Percentiles rank a stretch among this genome's conserved stretches.
These are phyloP conservation scores for Penicillium turbatum DNA, from an alignment of 495 filamentous ascomycete species.

Conservation along the genomic window DNA sequence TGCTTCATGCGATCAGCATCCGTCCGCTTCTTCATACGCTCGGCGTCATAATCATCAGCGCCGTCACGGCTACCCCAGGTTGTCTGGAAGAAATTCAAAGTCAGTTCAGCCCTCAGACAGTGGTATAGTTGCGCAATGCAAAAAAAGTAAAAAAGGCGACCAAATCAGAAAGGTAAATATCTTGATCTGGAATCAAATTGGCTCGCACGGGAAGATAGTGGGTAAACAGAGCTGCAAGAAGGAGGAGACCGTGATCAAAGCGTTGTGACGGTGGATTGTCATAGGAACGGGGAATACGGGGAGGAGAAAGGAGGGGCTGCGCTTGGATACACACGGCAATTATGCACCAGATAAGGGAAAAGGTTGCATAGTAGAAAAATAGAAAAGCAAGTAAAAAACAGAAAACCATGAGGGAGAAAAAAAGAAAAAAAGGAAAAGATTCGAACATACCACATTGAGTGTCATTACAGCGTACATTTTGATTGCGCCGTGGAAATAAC, in stretches of 20 bases:
- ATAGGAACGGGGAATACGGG: constrained; percentile 14
- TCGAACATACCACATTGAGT: constrained; percentile 59
- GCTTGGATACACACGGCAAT: constrained; percentile 9
- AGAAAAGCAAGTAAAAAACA: constrained; percentile 1
- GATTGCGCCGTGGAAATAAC: constrained; percentile 72
- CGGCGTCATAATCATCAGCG: constrained; percentile 53
- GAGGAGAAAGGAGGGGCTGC: constrained; percentile 6
- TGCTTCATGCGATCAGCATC: constrained; percentile 39
- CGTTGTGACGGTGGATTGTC: constrained; percentile 22
- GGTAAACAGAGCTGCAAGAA: constrained; percentile 24
- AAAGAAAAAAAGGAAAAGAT: constrained; percentile 11
- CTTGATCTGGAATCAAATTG: not conserved
- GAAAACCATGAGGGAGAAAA: not conserved
- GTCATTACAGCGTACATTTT: constrained; percentile 72
- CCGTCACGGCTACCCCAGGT: constrained; percentile 57
- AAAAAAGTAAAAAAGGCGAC: not conserved
- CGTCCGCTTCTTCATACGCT: constrained; percentile 51
- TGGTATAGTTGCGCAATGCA: not conserved
- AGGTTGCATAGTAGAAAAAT: not conserved
- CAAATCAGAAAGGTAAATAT: not conserved
- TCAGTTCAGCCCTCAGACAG: constrained; percentile 13
- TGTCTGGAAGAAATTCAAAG: constrained; percentile 34
- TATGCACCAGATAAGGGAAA: constrained; percentile 7
- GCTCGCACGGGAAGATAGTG: constrained; percentile 19
- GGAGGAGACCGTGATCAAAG: constrained; percentile 28